Conservation (phyloP, 352 stramenopile genomes). For the Globisporangium radiosum region DNA sequence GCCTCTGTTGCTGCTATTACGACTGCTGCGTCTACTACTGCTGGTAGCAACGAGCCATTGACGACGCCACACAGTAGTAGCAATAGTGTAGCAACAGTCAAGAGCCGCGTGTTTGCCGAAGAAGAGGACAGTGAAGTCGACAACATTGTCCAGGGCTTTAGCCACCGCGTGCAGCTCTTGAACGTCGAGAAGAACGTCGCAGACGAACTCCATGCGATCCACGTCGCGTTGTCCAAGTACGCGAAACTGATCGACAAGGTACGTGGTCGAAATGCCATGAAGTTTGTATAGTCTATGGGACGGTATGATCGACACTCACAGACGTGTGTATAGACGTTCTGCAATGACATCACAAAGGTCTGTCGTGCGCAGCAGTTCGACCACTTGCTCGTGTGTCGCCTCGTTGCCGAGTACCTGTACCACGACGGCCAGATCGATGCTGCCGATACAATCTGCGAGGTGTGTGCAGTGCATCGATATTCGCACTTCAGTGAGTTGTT, state of each 20-base stretch:
- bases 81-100: background rate
- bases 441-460: constrained; percentile 62
- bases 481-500: background rate
- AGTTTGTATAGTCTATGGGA: background rate
- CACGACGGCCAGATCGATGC: constrained; percentile 72
- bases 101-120: constrained; percentile 13
- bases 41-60: no score
- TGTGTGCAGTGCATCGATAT: background rate
- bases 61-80: background rate
- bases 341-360: constrained; percentile 58
- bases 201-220: constrained; percentile 61
- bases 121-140: constrained; percentile 61
- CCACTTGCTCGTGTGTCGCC: constrained; percentile 49
- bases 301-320: background rate
- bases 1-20: no score
- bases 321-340: constrained; percentile 33
- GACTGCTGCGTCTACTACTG: no score
- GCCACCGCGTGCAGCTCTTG: constrained; percentile 50
- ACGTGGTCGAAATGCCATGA: background rate
- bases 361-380: constrained; percentile 56
- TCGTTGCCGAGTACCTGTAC: constrained; percentile 76
- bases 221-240: constrained; percentile 68
- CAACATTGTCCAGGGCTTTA: constrained; percentile 59
- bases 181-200: constrained; percentile 69
- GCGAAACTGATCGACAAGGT: constrained; percentile 83